Evolutionary conservation across 2,329 filamentous ascomycete genomes (phyloP).

Genomic region (Pseudocercospora fuligena): DNA sequence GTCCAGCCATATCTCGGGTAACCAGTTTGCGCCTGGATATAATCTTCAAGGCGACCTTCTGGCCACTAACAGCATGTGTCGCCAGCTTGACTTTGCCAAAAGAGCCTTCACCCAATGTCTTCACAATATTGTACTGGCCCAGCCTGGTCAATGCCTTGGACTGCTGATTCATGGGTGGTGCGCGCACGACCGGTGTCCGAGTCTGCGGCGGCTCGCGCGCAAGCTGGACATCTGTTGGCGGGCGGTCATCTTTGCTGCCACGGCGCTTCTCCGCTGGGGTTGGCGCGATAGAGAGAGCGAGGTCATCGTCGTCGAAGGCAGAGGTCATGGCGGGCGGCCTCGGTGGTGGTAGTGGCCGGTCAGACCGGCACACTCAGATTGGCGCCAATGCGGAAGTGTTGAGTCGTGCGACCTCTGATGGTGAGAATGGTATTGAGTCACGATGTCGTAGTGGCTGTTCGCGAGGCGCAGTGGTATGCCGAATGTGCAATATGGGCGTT

Average conservation of each 20-base stretch:
- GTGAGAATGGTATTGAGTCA: background rate
- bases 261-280: constrained; percentile 32
- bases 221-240: constrained; percentile 42
- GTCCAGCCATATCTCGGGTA: constrained; percentile 95
- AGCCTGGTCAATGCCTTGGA: constrained; percentile 61
- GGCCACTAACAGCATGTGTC: constrained; percentile 85
- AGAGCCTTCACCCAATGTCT: constrained; percentile 91
- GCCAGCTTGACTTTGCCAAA: constrained; percentile 99
- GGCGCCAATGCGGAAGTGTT: constrained; percentile 1
- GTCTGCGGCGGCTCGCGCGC: constrained; percentile 27
- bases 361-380: constrained; percentile 20
- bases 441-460: background rate
- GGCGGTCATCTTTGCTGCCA: constrained; percentile 32
- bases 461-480: background rate
- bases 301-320: constrained; percentile 47
- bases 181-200: constrained; percentile 28
- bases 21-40: constrained; percentile 95
- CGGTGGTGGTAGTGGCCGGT: constrained; percentile 19
- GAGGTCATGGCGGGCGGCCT: constrained; percentile 41
- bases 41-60: constrained; percentile 97
- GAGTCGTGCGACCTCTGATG: background rate
- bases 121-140: constrained; percentile 87
- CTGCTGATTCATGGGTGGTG: constrained; percentile 36
- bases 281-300: constrained; percentile 46
- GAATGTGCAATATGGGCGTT: background rate